Conservation (phyloP, 371 early-diverging fungal genomes). For the Phascolomyces articulosus region DNA sequence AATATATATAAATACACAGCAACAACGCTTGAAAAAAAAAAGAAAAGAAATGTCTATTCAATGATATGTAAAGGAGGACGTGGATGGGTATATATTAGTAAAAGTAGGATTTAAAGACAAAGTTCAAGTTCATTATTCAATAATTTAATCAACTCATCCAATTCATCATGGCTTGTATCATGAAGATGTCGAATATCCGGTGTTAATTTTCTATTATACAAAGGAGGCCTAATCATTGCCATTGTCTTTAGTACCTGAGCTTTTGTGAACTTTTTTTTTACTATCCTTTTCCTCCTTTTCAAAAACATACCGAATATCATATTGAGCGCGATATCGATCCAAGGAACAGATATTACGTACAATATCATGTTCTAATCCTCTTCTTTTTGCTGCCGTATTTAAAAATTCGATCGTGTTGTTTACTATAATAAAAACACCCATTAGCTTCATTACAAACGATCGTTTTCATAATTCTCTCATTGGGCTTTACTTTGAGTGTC, state of each 20-base stretch:
- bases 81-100: background rate
- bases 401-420: slow-evolving; percentile 19
- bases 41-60: background rate
- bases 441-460: background rate
- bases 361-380: slow-evolving; percentile 16
- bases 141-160: slow-evolving; percentile 7
- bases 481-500: background rate
- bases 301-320: slow-evolving; percentile 19
- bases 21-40: no score
- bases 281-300: no score
- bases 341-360: slow-evolving; percentile 20
- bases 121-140: slow-evolving; percentile 13
- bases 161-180: slow-evolving; percentile 10
- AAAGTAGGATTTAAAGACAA: background rate
- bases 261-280: no score
- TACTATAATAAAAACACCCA: background rate
- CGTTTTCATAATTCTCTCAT: background rate
- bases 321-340: slow-evolving; percentile 10
- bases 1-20: background rate
- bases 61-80: background rate
- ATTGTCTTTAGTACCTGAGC: no score
- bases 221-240: slow-evolving; percentile 10
- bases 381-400: slow-evolving; percentile 12
- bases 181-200: background rate
- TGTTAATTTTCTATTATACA: slow-evolving; percentile 14